phyloP scores from a whole-genome alignment of 768 basidiomycete species.

The Boletales sp. region DNA sequence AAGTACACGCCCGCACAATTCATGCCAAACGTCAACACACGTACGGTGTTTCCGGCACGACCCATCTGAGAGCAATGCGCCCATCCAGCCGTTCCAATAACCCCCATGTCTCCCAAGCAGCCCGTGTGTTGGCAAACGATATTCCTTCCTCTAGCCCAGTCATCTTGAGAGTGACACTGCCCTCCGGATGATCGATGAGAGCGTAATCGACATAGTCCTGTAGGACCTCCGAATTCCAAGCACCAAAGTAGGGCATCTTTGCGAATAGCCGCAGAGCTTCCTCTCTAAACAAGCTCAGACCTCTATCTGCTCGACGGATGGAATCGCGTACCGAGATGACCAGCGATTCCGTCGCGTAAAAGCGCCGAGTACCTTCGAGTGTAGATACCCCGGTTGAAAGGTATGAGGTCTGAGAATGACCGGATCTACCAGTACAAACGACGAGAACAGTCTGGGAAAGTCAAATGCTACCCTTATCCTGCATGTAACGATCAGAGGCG shows the following conservation, averaged over 20 bases:
- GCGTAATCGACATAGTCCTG: constrained; percentile 59
- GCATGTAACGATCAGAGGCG: neutral
- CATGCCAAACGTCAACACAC: neutral
- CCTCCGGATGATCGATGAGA: constrained; percentile 33
- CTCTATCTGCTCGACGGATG: neutral
- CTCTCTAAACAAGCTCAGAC: constrained; percentile 37
- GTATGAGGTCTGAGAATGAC: constrained; percentile 43
- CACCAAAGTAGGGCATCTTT: constrained; percentile 60
- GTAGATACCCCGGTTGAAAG: neutral
- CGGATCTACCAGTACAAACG: constrained; percentile 76
- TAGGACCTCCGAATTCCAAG: constrained; percentile 67
- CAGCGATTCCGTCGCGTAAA: constrained; percentile 60
- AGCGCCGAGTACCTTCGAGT: constrained; percentile 37
- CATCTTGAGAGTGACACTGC: constrained; percentile 60
- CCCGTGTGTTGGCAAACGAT: constrained; percentile 47
- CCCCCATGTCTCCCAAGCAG: constrained; percentile 25
- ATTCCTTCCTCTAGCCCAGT: constrained; percentile 61
- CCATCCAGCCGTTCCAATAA: constrained; percentile 25
- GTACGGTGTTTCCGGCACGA: constrained; percentile 23
- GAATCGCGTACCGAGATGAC: constrained; percentile 48
- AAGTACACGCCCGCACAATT: neutral
- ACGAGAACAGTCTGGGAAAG: constrained; percentile 64
- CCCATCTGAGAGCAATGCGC: constrained; percentile 26
- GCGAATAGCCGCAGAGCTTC: constrained; percentile 53
- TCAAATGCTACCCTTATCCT: constrained; percentile 66